Conservation (phyloP, 1,284 basidiomycete genomes). For the Lentinula novae-zelandiae region DNA sequence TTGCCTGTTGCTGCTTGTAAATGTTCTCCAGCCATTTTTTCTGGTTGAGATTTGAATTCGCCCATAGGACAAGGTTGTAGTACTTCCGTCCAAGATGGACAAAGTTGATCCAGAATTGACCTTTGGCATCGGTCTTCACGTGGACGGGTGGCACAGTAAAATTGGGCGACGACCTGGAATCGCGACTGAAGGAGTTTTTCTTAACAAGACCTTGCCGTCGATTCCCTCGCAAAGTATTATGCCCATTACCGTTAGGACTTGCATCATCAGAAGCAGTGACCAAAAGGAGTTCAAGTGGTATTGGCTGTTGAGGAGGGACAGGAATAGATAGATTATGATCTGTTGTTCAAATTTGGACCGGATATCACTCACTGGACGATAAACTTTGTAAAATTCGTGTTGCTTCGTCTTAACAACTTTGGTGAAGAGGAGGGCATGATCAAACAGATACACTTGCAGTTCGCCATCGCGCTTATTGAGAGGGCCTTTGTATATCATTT, state of each 20-base stretch:
- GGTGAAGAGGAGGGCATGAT: conserved; percentile 94
- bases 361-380: conserved; percentile 72
- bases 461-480: conserved; percentile 93
- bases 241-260: conserved; percentile 13
- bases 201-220: conserved; percentile 39
- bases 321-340: conserved; percentile 12
- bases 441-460: conserved; percentile 92
- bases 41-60: conserved; percentile 80
- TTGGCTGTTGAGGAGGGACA: conserved; percentile 57
- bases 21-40: conserved; percentile 96
- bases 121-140: conserved; percentile 57
- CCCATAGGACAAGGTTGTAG: conserved; percentile 93
- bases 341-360: neutral
- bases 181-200: conserved; percentile 53
- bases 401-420: conserved; percentile 86
- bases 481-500: conserved; percentile 92
- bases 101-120: conserved; percentile 91
- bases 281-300: conserved; percentile 91
- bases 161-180: conserved; percentile 22
- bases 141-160: conserved; percentile 34
- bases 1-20: conserved; percentile 81
- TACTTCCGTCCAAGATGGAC: conserved; percentile 91
- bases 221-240: conserved; percentile 16
- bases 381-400: conserved; percentile 91
- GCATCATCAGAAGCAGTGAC: conserved; percentile 80